Evolutionary conservation across 1,284 basidiomycete species (phyloP).

Genomic region (Mixia osmundae): DNA sequence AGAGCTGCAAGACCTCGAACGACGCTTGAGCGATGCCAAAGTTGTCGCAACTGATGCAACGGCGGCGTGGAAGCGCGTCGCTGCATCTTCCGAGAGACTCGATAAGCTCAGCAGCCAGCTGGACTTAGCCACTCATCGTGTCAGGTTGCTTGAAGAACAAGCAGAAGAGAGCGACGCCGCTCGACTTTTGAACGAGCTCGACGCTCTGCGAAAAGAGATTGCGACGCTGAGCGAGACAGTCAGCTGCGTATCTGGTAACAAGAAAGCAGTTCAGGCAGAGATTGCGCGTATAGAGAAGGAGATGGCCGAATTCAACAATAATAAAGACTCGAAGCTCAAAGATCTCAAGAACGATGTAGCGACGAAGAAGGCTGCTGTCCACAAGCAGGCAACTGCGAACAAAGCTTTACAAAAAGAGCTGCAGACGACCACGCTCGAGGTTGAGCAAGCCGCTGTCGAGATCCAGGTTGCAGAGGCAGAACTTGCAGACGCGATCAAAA

Average conservation of each 20-base stretch:
- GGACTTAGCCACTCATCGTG: conserved; percentile 73
- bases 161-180: conserved; percentile 71
- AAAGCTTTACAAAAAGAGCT: conserved; percentile 73
- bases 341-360: conserved; percentile 71
- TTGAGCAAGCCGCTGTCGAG: no score
- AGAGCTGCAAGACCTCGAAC: conserved; percentile 41
- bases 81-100: conserved; percentile 43
- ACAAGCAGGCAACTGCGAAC: conserved; percentile 53
- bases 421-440: conserved; percentile 63
- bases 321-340: conserved; percentile 89
- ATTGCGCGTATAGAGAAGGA: conserved; percentile 74
- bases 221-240: conserved; percentile 41
- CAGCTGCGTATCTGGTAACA: conserved; percentile 43
- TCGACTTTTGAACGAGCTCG: conserved; percentile 58
- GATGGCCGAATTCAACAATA: conserved; percentile 95
- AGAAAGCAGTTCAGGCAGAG: conserved; percentile 50
- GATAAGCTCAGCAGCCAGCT: conserved; percentile 41
- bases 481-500: no score
- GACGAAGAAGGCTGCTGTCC: conserved; percentile 53
- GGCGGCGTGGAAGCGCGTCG: conserved; percentile 32
- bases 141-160: conserved; percentile 59
- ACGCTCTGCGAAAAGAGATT: conserved; percentile 42
- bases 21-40: conserved; percentile 32
- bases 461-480: no score
- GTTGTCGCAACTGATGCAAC: conserved; percentile 34